Conservation (phyloP, 2,329 filamentous ascomycete species). For the Penicillium rolfsii region DNA sequence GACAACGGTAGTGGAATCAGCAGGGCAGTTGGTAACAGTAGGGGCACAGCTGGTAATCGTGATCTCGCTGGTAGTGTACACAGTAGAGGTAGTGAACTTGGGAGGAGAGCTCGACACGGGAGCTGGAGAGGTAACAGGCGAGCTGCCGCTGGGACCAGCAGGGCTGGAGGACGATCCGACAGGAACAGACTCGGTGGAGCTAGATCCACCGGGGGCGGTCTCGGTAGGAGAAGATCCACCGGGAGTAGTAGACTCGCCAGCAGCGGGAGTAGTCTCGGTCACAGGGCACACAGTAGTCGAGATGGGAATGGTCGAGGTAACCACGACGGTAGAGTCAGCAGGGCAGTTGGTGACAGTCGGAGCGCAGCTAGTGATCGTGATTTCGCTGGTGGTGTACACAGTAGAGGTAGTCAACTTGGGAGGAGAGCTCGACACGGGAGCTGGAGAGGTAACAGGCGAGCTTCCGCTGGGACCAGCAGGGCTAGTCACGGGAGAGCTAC, state of each 20-base stretch:
- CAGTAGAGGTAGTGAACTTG: slow-evolving; percentile 41
- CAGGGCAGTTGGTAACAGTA: slow-evolving; percentile 56
- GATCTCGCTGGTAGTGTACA: slow-evolving; percentile 42
- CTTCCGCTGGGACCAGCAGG: slow-evolving; percentile 3
- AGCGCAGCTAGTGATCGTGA: slow-evolving; percentile 47
- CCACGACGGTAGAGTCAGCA: slow-evolving; percentile 52
- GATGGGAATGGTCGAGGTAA: slow-evolving; percentile 60
- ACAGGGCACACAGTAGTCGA: slow-evolving; percentile 64
- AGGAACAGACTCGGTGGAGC: too few species aligned
- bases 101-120: slow-evolving; percentile 15
- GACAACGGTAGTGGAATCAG: slow-evolving; percentile 52
- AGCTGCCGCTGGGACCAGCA: slow-evolving; percentile 5
- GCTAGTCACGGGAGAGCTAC: slow-evolving; percentile 9
- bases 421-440: slow-evolving; percentile 20
- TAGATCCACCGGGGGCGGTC: slow-evolving; percentile 3
- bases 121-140: slow-evolving; percentile 6
- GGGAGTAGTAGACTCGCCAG: slow-evolving; percentile 7
- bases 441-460: background rate
- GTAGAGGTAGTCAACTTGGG: slow-evolving; percentile 41
- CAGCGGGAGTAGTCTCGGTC: slow-evolving; percentile 34
- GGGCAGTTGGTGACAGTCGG: slow-evolving; percentile 55
- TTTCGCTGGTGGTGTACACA: slow-evolving; percentile 41
- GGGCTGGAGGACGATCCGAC: slow-evolving; percentile 3
- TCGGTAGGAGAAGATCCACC: slow-evolving; percentile 7
- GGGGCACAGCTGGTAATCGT: slow-evolving; percentile 49